Conservation (phyloP, 202 grass and related monocot species). For the Zoysia matrella region DNA sequence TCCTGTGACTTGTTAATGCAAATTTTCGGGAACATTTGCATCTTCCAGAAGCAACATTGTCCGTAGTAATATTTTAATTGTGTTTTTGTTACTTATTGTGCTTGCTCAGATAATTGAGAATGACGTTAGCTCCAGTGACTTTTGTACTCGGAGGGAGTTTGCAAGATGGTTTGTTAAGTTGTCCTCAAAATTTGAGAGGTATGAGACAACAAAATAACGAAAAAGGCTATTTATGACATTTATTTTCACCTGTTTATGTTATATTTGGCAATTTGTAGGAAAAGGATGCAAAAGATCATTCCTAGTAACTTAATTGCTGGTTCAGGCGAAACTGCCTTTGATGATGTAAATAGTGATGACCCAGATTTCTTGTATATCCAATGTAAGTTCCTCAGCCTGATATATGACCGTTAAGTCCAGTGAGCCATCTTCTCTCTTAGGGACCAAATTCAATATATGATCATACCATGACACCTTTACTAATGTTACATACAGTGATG, state of each 20-base stretch:
- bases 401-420: conserved; percentile 18
- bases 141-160: conserved; percentile 89
- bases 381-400: conserved; percentile 64
- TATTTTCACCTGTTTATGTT: conserved; percentile 11
- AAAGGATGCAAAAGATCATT: conserved; percentile 68
- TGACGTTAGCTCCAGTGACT: conserved; percentile 64
- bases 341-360: conserved; percentile 75
- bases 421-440: conserved; percentile 10
- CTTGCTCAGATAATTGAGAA: conserved; percentile 83
- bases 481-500: background rate
- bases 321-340: conserved; percentile 63
- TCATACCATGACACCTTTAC: background rate
- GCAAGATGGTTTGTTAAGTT: conserved; percentile 93
- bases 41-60: conserved; percentile 16
- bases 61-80: conserved; percentile 3
- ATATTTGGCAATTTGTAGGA: conserved; percentile 67
- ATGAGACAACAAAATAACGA: conserved; percentile 6
- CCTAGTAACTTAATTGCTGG: conserved; percentile 55
- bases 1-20: background rate
- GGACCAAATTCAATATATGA: conserved; percentile 1
- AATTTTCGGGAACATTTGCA: background rate
- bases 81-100: conserved; percentile 25
- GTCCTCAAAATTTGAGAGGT: conserved; percentile 87
- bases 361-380: conserved; percentile 96
- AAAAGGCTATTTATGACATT: background rate